phyloP scores from a whole-genome alignment of 495 filamentous ascomycete genomes.

The Glonium stellatum region DNA sequence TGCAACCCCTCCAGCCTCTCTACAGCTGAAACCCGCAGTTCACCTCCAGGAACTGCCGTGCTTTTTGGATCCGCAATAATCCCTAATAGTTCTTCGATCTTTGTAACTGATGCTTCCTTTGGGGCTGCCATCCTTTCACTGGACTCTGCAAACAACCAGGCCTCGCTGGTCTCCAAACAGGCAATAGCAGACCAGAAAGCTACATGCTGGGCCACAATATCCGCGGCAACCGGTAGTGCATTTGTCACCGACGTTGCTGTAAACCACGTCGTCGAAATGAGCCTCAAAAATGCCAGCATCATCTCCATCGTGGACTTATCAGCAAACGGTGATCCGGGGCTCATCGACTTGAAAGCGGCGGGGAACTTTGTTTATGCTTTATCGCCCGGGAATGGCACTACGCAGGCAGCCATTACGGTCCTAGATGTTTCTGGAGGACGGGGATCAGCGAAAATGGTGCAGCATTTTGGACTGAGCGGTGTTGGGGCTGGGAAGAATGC shows the following conservation, averaged over 20 bases:
- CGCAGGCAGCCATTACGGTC: conserved; percentile 42
- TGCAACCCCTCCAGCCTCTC: conserved; percentile 14
- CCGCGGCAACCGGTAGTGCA: conserved; percentile 38
- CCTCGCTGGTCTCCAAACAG: conserved; percentile 15
- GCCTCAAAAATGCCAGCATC: conserved; percentile 39
- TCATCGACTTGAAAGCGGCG: conserved; percentile 48
- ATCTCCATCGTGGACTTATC: conserved; percentile 37
- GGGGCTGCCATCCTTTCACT: conserved; percentile 43
- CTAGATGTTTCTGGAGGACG: conserved; percentile 42
- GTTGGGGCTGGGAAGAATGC: conserved; percentile 16
- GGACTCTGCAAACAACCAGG: conserved; percentile 12
- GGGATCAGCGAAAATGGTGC: conserved; percentile 29
- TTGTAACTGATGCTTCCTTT: conserved; percentile 51
- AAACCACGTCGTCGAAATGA: conserved; percentile 50
- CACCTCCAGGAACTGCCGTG: conserved; percentile 43
- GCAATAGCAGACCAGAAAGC: conserved; percentile 45
- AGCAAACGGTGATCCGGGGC: conserved; percentile 42
- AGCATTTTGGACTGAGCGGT: conserved; percentile 16
- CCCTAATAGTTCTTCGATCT: conserved; percentile 36
- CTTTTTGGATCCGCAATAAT: conserved; percentile 48
- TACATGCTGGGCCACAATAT: conserved; percentile 50
- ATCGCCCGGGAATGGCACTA: conserved; percentile 45
- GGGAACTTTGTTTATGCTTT: conserved; percentile 51
- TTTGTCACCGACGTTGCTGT: conserved; percentile 49
- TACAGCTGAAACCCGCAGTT: conserved; percentile 23